Conservation (phyloP, 2,329 filamentous ascomycete genomes). For the Pseudocercospora fijiensis region DNA sequence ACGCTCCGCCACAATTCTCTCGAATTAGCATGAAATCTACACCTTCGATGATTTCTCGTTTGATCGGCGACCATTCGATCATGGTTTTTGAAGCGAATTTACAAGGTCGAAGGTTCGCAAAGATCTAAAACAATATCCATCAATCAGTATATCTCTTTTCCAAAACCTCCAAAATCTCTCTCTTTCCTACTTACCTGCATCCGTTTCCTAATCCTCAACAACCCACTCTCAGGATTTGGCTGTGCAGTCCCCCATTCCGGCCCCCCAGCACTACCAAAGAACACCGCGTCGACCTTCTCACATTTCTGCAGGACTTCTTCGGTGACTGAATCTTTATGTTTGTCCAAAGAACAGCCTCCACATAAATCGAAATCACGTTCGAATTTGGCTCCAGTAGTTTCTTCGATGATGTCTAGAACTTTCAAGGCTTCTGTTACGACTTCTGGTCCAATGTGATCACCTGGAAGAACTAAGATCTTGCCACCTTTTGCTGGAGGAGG, state of each 20-base stretch:
- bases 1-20: slow-evolving; percentile 54
- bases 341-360: slow-evolving; percentile 46
- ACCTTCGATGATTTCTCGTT: slow-evolving; percentile 46
- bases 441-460: slow-evolving; percentile 55
- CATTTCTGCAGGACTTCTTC: slow-evolving; percentile 47
- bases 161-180: too few species aligned
- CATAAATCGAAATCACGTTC: slow-evolving; percentile 39
- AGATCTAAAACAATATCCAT: slow-evolving; percentile 33
- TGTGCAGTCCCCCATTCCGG: slow-evolving; percentile 47
- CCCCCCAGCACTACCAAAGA: slow-evolving; percentile 52
- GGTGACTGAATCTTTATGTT: slow-evolving; percentile 48
- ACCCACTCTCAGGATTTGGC: slow-evolving; percentile 49
- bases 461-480: slow-evolving; percentile 48
- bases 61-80: slow-evolving; percentile 46
- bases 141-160: not conserved
- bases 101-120: slow-evolving; percentile 54
- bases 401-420: slow-evolving; percentile 46
- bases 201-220: slow-evolving; percentile 43
- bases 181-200: slow-evolving; percentile 40
- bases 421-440: slow-evolving; percentile 50
- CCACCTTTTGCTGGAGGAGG: slow-evolving; percentile 6
- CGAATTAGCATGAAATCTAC: slow-evolving; percentile 53
- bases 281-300: slow-evolving; percentile 45
- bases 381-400: slow-evolving; percentile 30
- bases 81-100: slow-evolving; percentile 46